These are phyloP conservation scores for Amborella trichopoda DNA, from an alignment of 164 flowering plant species.

Conservation along the genomic window DNA sequence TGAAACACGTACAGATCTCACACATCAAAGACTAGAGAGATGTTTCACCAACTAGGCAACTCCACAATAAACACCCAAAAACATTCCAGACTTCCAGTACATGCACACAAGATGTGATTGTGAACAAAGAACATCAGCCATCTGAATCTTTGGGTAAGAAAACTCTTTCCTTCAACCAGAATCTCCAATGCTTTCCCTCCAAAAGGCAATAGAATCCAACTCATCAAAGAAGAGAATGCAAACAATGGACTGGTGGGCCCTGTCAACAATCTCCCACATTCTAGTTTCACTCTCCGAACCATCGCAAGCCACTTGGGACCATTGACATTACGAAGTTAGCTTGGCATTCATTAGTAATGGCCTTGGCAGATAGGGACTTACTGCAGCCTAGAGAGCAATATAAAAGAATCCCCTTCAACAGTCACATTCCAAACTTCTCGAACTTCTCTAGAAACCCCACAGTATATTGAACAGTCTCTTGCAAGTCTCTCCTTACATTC, in stretches of 20 bases:
- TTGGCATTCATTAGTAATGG: constrained; percentile 85
- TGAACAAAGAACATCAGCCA: no score
- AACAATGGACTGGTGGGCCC: constrained; percentile 82
- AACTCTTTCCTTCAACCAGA: no score
- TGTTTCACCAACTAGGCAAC: no score
- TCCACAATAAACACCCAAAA: no score
- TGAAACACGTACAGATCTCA: no score
- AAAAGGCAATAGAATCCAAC: constrained; percentile 88
- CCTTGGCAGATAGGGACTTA: constrained; percentile 75
- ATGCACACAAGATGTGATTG: no score
- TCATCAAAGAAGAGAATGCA: constrained; percentile 87
- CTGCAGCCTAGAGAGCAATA: constrained; percentile 96
- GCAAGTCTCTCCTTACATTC: constrained; percentile 83
- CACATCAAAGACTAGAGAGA: no score
- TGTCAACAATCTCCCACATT: constrained; percentile 78
- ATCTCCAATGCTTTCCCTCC: no score
- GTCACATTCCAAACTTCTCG: constrained; percentile 90
- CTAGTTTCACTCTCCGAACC: constrained; percentile 93
- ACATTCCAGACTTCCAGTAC: no score
- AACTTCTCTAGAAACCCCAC: constrained; percentile 92
- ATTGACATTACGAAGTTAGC: constrained; percentile 83
- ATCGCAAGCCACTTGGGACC: constrained; percentile 86
- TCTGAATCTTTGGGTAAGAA: no score
- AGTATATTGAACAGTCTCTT: constrained; percentile 95
- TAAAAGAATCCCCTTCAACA: constrained; percentile 83